Evolutionary conservation across 352 stramenopile genomes (phyloP).

Genomic region (Discostella stelligera): DNA sequence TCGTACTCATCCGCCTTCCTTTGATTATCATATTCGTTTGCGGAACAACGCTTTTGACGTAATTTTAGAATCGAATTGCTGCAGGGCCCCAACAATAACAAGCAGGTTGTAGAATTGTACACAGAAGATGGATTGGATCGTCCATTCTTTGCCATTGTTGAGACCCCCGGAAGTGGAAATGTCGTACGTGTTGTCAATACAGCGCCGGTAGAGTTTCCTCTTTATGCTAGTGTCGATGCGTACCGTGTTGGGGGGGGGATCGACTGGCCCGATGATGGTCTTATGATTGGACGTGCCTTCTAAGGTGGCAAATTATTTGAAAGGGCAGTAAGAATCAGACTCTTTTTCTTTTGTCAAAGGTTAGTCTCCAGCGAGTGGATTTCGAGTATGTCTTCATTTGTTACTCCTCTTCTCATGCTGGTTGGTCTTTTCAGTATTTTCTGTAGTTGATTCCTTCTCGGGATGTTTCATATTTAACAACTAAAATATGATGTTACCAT

Average conservation of each 20-base stretch:
- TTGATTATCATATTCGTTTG: neutral
- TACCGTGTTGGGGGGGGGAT: slow-evolving; percentile 48
- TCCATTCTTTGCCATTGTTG: slow-evolving; percentile 76
- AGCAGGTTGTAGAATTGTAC: slow-evolving; percentile 81
- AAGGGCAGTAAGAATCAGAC: neutral
- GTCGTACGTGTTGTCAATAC: slow-evolving; percentile 78
- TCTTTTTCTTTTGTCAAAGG: neutral
- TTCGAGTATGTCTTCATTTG: neutral
- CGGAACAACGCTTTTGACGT: neutral
- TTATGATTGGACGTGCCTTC: slow-evolving; percentile 50
- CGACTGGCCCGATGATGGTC: slow-evolving; percentile 48
- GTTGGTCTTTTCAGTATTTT: neutral
- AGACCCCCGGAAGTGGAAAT: slow-evolving; percentile 75
- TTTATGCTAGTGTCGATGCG: slow-evolving; percentile 66
- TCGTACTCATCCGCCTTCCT: neutral
- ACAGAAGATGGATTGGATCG: slow-evolving; percentile 78
- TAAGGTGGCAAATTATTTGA: slow-evolving; percentile 21
- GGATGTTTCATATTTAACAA: slow-evolving; percentile 21
- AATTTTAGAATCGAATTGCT: slow-evolving; percentile 67
- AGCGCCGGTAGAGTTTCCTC: slow-evolving; percentile 73
- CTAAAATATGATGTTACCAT: slow-evolving; percentile 22
- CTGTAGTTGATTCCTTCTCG: slow-evolving; percentile 13
- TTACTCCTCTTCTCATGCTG: neutral
- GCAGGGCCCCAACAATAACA: slow-evolving; percentile 82
- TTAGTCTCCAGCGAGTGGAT: neutral